Evolutionary conservation across 2,329 filamentous ascomycete species (phyloP), one percentile per base, ranked within the genome.

Genomic region (Drechslerella dactyloides): DNA sequence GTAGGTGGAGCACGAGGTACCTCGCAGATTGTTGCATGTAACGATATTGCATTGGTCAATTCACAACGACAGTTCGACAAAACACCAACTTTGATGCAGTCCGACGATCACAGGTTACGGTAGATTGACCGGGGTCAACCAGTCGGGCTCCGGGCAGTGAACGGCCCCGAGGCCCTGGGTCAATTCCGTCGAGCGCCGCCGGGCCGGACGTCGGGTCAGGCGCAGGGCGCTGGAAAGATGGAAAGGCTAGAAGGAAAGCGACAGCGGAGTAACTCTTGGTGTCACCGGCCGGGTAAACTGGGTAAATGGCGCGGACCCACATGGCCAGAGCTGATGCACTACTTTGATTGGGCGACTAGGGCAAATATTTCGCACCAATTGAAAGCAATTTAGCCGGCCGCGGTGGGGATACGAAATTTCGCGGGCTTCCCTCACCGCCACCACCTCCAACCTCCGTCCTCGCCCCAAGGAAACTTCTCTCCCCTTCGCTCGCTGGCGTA

Each of bases 371-470:
- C 68, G 68, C 68, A 72, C 68, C 68, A 72, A 65, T 70, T 56
- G 60, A 65, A 61, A 60, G 68, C 60, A 59, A 72, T 72, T 72
- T 72, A 72, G 68, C 68, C 68, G 68, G 68, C 48, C 35, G 19
- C 48, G 66, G 61, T 59, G 40, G 42, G 44, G 58, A 62, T 53
- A 54, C 50, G 58, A 62, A 48, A 37, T 55, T 51, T 33, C 27
- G 52, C 30, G 40, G 42, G 52, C 42, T 65, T 55, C 33, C 54
- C 27, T 33, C 33, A 51, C 52, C 60, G 68, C 68, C 68, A 72
- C 68, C 68, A 72, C 68, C 57, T 72, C 60, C 17, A 51, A 72
- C 53, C 68, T 72, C 68, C 68, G 68, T 50, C 60, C 55, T 65
- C 19, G 6, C 15, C 44, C 5, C 8, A 33, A 33, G 3, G 4